Evolutionary conservation across 495 filamentous ascomycete genomes (phyloP), one percentile per base, ranked within the genome.

Genomic region (Parathielavia appendiculata): DNA sequence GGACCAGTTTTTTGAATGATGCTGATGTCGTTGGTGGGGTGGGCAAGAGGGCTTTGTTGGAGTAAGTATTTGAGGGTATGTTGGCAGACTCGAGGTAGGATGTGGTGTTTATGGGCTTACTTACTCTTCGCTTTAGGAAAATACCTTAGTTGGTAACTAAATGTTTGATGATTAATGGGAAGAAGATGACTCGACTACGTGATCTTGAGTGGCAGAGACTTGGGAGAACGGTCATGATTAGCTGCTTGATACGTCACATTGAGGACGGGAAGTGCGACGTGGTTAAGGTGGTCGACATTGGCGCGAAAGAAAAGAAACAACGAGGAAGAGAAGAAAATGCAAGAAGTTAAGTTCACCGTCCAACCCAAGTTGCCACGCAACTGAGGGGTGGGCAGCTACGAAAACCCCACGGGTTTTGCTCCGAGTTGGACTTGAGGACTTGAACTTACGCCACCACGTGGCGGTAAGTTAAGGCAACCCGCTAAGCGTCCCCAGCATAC

Each of bases 1-100:
- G 75, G 8, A 69, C 67, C 41, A 80, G 72, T 39, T 76, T 77
- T 64, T 57, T 65, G 46, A 61, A 61, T n/a, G 66, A 65, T 39
- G 58, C 53, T 12, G 69, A 58, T 30, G 59, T 63, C 4, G 10
- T 71, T 57, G 57, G 30, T 50, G 54, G n/a, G 34, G 35, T 23
- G 40, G 11, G 26, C 30, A 22, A 7, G 52, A 39, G 51, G 19
- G 20, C 16, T 10, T 17, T 51, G 8, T 20, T 20, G 40, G 16
- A 10, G 40, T 38, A 45, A 22, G 13, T 38, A 38, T n/a, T n/a
- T n/a, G n/a, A n/a, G n/a, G n/a, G n/a, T n/a, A n/a, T n/a, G 26
- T 30, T 30, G 26, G 26, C 26, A 30, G n/a, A n/a, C n/a, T n/a
- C n/a, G n/a, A n/a, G n/a, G n/a, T n/a, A n/a, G n/a, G n/a, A n/a